These are phyloP conservation scores for Yamagishiella unicocca DNA, from an alignment of 139 green algal genomes.

Conservation along the genomic window DNA sequence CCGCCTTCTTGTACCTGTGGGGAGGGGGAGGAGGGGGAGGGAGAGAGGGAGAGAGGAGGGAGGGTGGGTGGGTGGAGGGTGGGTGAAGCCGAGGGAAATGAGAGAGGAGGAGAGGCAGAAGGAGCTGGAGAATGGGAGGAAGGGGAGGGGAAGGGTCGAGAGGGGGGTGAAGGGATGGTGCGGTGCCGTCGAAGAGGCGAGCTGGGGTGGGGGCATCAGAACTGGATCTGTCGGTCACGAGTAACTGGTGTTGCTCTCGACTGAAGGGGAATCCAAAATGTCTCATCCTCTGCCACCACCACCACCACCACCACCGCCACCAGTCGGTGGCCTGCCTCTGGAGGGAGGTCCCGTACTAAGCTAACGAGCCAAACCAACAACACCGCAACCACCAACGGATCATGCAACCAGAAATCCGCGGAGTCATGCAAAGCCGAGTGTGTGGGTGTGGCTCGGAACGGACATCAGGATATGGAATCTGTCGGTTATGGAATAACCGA, in stretches of 20 bases:
- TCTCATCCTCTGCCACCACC: conserved; percentile 15
- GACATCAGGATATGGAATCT: background rate
- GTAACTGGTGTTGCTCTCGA: background rate
- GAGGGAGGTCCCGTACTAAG: no score
- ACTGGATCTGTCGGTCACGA: background rate
- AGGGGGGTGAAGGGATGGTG: no score
- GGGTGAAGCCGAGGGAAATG: background rate
- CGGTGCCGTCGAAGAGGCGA: no score
- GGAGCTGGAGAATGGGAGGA: background rate
- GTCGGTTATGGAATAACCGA: background rate
- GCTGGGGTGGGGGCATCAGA: no score
- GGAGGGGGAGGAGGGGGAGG: background rate
- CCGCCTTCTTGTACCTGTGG: conserved; percentile 80
- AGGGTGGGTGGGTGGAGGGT: background rate
- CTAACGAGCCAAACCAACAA: no score
- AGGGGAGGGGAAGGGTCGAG: background rate
- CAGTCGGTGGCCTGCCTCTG: no score
- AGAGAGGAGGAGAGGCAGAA: background rate
- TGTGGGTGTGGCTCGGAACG: background rate
- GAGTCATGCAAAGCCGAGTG: no score
- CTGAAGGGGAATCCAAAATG: conserved; percentile 37
- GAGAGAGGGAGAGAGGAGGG: background rate
- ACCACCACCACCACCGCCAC: no score
- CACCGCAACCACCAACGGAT: no score
- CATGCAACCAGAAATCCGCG: no score